Base-by-base conservation (phyloP, 148 eudicot genomes). In the Agrostemma githago region DNA sequence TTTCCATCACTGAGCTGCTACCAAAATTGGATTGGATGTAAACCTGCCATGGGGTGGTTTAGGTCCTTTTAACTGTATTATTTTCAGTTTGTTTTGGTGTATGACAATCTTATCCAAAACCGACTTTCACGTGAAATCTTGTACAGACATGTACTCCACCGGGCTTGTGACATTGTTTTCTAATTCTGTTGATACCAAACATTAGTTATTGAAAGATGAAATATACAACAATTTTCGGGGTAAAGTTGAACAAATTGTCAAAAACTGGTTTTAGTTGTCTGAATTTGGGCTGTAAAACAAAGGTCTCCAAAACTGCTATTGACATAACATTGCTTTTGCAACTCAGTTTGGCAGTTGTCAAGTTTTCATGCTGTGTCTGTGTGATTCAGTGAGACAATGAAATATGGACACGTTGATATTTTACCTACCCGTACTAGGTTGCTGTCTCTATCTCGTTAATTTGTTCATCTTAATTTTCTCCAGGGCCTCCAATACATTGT, bases 271-370 rank as follows among this genome's bases (percentile, higher is more conserved):
- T 9, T 11, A 48, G 54, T 10, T 10, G 3, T 9, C 3, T 48
- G 12, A 48, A 48, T 48, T 48, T 11, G 54, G 12, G 54, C 54
- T 48, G 9, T 48, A 48, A 48, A 10, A 9, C 14, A 48, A 48
- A 48, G 54, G 54, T 48, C 54, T 2, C 9, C 8, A 48, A 48
- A 48, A 48, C 2, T 48, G 12, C 54, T 10, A 6, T 10, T 21
- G 61, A 70, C 72, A 34, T 70, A 70, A 26, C 60, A 70, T 53
- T 21, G 20, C 72, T 21, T 58, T 1, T 34, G 72, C 6, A 53
- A 51, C 58, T 15, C 61, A 53, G 60, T 51, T 42, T 11, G 15
- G 19, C 34, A 26, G 34, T 26, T 26, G 34, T 26, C 34, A 26
- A 51, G 61, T 34, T 70, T 51, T 70, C 72, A 70, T 34, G 5